Percentiles rank a stretch among this genome's conserved stretches.
phyloP scores from a whole-genome alignment of 768 basidiomycete species.

The Stropharia rugosoannulata region DNA sequence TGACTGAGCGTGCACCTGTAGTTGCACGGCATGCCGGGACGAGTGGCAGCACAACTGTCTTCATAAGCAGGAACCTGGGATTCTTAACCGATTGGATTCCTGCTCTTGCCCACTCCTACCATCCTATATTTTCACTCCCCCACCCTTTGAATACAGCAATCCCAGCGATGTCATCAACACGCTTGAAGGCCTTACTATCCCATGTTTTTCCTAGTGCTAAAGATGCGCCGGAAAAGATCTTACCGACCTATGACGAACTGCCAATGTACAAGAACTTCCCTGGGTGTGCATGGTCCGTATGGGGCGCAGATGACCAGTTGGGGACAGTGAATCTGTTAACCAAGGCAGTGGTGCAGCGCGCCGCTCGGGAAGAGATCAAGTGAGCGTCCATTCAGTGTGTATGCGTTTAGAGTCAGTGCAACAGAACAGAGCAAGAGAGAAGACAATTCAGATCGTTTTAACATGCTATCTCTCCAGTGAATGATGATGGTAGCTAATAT shows the following conservation, averaged over 20 bases:
- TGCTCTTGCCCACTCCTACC: background rate
- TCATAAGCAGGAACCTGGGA: background rate
- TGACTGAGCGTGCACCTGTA: constrained; percentile 4
- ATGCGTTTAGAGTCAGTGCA: background rate
- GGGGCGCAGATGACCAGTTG: constrained; percentile 64
- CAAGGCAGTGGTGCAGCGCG: constrained; percentile 55
- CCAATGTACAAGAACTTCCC: constrained; percentile 48
- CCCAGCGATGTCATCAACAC: constrained; percentile 27
- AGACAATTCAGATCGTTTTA: no score
- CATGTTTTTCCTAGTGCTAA: constrained; percentile 18
- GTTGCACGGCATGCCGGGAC: background rate
- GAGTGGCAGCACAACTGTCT: background rate
- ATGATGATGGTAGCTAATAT: background rate
- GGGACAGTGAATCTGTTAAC: constrained; percentile 70
- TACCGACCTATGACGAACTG: constrained; percentile 38
- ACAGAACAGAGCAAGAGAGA: no score
- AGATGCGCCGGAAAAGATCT: constrained; percentile 11
- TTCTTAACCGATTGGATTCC: background rate
- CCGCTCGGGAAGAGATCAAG: constrained; percentile 57
- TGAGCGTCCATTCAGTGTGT: constrained; percentile 14
- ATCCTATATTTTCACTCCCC: background rate
- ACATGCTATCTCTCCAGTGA: background rate
- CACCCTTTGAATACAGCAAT: background rate
- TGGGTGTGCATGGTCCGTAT: constrained; percentile 71
- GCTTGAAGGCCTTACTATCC: constrained; percentile 27